These are phyloP conservation scores for Epithemia pelagica DNA, from an alignment of 108 stramenopile genomes.

Conservation along the genomic window DNA sequence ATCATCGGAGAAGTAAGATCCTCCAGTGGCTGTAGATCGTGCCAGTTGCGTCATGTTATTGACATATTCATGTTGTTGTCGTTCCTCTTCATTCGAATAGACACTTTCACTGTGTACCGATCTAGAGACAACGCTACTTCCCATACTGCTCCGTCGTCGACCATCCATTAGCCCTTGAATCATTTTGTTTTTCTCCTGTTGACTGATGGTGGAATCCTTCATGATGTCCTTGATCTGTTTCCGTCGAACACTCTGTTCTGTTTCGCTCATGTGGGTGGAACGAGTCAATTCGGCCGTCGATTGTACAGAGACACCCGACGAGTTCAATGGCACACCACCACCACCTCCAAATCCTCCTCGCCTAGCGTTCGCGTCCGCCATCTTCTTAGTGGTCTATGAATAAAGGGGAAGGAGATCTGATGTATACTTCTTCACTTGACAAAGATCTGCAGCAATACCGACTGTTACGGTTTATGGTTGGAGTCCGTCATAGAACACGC, in stretches of 20 bases:
- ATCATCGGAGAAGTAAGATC: slow-evolving; percentile 13
- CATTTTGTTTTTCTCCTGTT: slow-evolving; percentile 45
- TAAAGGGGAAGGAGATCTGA: too few species aligned
- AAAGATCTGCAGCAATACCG: too few species aligned
- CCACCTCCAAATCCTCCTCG: too few species aligned
- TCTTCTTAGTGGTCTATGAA: too few species aligned
- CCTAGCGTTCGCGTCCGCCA: too few species aligned
- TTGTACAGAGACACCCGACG: background rate
- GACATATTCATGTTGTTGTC: slow-evolving; percentile 1
- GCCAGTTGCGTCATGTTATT: slow-evolving; percentile 1
- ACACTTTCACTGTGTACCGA: slow-evolving; percentile 3
- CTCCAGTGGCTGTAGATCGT: slow-evolving; percentile 11
- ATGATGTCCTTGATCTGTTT: slow-evolving; percentile 62
- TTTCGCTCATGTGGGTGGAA: background rate
- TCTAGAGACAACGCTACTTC: slow-evolving; percentile 4
- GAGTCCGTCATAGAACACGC: too few species aligned
- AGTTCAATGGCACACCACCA: too few species aligned
- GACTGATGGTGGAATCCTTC: slow-evolving; percentile 39
- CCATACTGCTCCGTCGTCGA: slow-evolving; percentile 28
- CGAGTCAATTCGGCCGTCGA: background rate
- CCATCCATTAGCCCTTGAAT: slow-evolving; percentile 78
- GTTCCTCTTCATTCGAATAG: background rate
- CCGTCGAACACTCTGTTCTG: slow-evolving; percentile 24
- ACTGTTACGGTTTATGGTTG: too few species aligned
- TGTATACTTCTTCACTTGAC: too few species aligned